Evolutionary conservation across 768 basidiomycete genomes (phyloP).

Genomic region (Boletus rubropictus): DNA sequence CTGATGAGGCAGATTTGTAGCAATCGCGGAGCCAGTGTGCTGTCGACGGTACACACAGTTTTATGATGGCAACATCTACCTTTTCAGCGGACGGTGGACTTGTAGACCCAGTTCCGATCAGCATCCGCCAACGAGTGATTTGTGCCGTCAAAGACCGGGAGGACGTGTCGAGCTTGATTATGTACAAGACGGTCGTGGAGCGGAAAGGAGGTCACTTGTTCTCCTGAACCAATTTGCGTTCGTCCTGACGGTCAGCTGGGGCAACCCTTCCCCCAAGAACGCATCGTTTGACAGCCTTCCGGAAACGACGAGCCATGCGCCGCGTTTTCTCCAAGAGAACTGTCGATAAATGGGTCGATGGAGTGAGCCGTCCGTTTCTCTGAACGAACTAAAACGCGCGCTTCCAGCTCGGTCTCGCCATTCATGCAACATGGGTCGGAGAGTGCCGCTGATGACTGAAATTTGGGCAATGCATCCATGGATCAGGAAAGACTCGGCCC

Average conservation of each 20-base stretch:
- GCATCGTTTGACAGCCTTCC: slow-evolving; percentile 10
- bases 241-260: slow-evolving; percentile 1
- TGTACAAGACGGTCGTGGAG: slow-evolving; percentile 17
- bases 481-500: slow-evolving; percentile 18
- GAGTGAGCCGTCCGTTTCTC: slow-evolving; percentile 5
- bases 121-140: slow-evolving; percentile 20
- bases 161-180: slow-evolving; percentile 6
- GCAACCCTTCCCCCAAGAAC: slow-evolving; percentile 10
- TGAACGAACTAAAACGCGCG: not conserved
- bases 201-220: slow-evolving; percentile 8
- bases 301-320: slow-evolving; percentile 3
- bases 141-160: not conserved
- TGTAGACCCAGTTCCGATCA: slow-evolving; percentile 17
- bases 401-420: slow-evolving; percentile 9
- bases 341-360: slow-evolving; percentile 1
- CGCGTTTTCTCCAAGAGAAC: slow-evolving; percentile 19
- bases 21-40: slow-evolving; percentile 5
- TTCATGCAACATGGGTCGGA: slow-evolving; percentile 9
- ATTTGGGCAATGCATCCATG: slow-evolving; percentile 13
- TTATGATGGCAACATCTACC: slow-evolving; percentile 7
- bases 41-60: slow-evolving; percentile 1
- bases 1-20: slow-evolving; percentile 6
- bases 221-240: slow-evolving; percentile 1
- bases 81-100: slow-evolving; percentile 9
- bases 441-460: slow-evolving; percentile 11